Evolutionary conservation across 164 flowering plant species (phyloP), one percentile per base, ranked within the genome.

Genomic region (Macadamia tetraphylla): DNA sequence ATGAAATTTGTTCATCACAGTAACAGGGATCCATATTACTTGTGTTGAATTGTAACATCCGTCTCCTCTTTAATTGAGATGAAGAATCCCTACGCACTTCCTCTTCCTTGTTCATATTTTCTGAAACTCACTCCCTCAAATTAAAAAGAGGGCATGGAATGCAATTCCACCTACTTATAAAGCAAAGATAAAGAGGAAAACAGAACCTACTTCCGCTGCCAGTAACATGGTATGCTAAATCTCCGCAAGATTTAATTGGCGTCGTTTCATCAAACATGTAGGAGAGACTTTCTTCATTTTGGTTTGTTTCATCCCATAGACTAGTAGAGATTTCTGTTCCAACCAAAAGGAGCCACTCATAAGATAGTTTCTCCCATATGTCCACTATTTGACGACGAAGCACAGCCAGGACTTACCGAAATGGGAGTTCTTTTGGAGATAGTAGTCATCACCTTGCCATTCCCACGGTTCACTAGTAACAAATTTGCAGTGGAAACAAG

Each of bases 201-300:
- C 40, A 35, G 51, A 31, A 67, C 60, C 29, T 63, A 77, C 68
- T 80, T 73, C 84, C 90, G 71, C 64, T 53, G 68, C 59, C 70
- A 17, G 80, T 30, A 60, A 70, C 83, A 72, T 76, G 75, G 70
- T 85, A 82, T 60, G 87, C 73, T 68, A 87, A 75, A 80, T 85
- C 96, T 53, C 85, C 87, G 71, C 90, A 89, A 58, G 86, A 89
- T 77, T 88, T 94, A 60, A 84, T 72, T 6, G 98, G 98, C 49
- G 98, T 91, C 17, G 88, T 77, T 71, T 82, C 90, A 32, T 88
- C 87, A 59, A 85, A 76, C 83, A 88, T 80, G 72, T 77, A 83
- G 46, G 87, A 85, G 6, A 85, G 60, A 65, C 81, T 85, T 74
- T 85, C 89, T 73, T 75, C 81, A 73, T 82, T 81, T 58, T 80